These are phyloP conservation scores for Pythium dissimile DNA, from an alignment of 352 stramenopile species.

Conservation along the genomic window DNA sequence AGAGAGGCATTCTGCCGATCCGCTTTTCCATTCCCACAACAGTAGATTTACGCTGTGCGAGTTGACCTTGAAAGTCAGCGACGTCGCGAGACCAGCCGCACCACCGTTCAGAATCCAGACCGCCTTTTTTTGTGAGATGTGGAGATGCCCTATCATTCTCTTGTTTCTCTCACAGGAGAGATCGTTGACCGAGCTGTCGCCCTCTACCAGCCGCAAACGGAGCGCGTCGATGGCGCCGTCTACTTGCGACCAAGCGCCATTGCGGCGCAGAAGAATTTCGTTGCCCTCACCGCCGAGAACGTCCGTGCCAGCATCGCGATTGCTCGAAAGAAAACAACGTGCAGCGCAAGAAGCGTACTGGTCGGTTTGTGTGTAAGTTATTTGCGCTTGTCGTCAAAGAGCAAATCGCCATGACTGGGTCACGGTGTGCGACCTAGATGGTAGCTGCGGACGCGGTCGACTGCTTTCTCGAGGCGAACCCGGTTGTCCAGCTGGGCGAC, in stretches of 20 bases:
- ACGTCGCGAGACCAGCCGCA: neutral
- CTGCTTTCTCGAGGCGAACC: neutral
- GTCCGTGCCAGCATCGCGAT: neutral
- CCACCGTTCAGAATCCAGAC: neutral
- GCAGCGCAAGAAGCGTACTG: conserved; percentile 2
- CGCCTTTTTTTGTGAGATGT: conserved; percentile 6
- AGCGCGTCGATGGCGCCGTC: neutral
- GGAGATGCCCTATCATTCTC: neutral
- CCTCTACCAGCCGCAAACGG: neutral
- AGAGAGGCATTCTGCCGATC: neutral
- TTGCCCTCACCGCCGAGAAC: neutral
- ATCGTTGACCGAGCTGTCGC: neutral
- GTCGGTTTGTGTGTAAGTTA: neutral
- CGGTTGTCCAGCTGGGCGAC: neutral
- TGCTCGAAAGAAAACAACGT: neutral
- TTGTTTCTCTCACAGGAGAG: neutral
- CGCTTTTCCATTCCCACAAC: conserved; percentile 1
- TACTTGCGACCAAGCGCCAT: neutral
- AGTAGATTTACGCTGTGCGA: conserved; percentile 4
- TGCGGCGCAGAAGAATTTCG: conserved; percentile 5
- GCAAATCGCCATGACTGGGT: neutral
- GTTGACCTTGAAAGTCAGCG: conserved; percentile 1
- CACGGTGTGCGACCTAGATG: neutral
- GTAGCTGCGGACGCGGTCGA: neutral
- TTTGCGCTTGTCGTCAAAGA: conserved; percentile 1